Conservation (phyloP, 129 eudicot species). For the Erigeron canadensis region DNA sequence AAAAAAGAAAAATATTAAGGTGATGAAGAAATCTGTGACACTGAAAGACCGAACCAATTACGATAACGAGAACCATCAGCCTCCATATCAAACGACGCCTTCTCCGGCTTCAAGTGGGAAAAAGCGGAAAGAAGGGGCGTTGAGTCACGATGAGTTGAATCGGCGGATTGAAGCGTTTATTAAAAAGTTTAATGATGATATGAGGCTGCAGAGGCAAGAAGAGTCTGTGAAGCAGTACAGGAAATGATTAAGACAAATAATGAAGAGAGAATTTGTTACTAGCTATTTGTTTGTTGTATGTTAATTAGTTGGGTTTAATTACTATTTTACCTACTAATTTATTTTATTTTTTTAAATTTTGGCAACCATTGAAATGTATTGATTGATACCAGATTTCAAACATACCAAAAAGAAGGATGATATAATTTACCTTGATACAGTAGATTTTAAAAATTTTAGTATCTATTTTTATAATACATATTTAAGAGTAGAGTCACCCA, state of each 20-base stretch:
- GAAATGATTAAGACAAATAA: not conserved
- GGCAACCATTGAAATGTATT: too few species aligned
- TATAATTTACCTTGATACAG: too few species aligned
- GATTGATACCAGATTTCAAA: too few species aligned
- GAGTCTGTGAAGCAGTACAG: slow-evolving; percentile 2
- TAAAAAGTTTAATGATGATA: slow-evolving; percentile 62
- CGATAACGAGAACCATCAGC: slow-evolving; percentile 15
- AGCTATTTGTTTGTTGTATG: too few species aligned
- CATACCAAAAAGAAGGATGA: too few species aligned
- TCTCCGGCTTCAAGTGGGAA: slow-evolving; percentile 34
- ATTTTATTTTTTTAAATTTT: too few species aligned
- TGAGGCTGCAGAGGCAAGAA: slow-evolving; percentile 65
- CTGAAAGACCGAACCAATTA: slow-evolving; percentile 48
- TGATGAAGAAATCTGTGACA: slow-evolving; percentile 40
- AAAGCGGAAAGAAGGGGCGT: slow-evolving; percentile 50
- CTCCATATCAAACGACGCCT: not conserved
- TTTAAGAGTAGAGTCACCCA: too few species aligned
- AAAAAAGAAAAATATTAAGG: slow-evolving; percentile 9
- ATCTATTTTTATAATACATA: too few species aligned
- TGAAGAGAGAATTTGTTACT: not conserved
- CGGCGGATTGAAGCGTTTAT: slow-evolving; percentile 74
- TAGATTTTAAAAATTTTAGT: too few species aligned
- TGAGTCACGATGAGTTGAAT: slow-evolving; percentile 73
- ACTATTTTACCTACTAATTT: too few species aligned
- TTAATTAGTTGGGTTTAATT: too few species aligned